Evolutionary conservation across 805 yeast species (phyloP).

Genomic region (Ogataea degrootiae): DNA sequence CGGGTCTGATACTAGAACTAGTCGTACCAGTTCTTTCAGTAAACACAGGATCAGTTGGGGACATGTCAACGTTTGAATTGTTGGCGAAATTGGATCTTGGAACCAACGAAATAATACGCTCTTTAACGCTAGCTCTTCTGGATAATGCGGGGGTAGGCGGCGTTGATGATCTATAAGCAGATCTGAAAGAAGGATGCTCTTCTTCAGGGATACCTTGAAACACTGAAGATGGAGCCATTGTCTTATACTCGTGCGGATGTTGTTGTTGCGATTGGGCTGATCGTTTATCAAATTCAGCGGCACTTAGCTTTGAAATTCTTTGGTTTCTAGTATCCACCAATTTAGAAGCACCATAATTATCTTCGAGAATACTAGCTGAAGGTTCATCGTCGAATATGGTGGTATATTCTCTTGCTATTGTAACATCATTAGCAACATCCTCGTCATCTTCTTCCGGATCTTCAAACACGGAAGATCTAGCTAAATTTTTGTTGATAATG

Average conservation of each 20-base stretch:
- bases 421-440: background rate
- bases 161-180: background rate
- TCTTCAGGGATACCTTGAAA: conserved; percentile 10
- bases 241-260: background rate
- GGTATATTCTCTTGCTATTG: conserved; percentile 10
- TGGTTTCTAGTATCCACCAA: conserved; percentile 4
- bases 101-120: conserved; percentile 4
- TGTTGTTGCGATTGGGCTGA: background rate
- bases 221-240: background rate
- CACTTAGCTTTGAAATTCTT: conserved; percentile 2
- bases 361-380: conserved; percentile 5
- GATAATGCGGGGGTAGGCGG: background rate
- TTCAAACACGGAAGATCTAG: conserved; percentile 21
- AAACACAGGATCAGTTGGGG: conserved; percentile 25
- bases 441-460: conserved; percentile 24
- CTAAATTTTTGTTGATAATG: background rate
- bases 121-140: conserved; percentile 4
- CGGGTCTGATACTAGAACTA: background rate
- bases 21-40: background rate
- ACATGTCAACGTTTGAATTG: conserved; percentile 14
- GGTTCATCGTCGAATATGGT: conserved; percentile 19
- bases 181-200: background rate
- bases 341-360: conserved; percentile 2
- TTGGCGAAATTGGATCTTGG: background rate
- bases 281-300: background rate